Base-by-base conservation (phyloP, 2,329 filamentous ascomycete genomes). In the Neophaeococcomyces aloes region DNA sequence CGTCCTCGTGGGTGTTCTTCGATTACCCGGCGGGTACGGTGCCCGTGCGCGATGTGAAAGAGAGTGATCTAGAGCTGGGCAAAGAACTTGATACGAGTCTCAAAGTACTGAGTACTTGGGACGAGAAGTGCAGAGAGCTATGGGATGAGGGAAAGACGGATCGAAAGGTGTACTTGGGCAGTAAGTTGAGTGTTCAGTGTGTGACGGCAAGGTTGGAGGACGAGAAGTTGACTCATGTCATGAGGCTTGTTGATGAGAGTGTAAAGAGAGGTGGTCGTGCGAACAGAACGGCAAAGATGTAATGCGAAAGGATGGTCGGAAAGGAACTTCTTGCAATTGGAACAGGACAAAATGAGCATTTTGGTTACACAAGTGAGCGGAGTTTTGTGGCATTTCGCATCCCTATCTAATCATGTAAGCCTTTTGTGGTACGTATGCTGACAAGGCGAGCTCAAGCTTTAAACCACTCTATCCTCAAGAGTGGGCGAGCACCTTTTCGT, bases 21-120 rank as follows among this genome's bases (percentile, higher is more conserved):
- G 78, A 83, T 56, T 78, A 76, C 53, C 72, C 78, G 0, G 72
- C 77, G 2, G 79, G 73, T 0, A 60, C 58, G 0, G 49, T 81
- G 1, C 78, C 78, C 0, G 69, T 81, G 1, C 61, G 77, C 2
- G 56, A 58, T 1, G 67, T 79, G 39, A 56, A 47, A 0, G 61
- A 67, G 41, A 55, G 53, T 1, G 78, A 81, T 59, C 59, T 78
- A 49, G 56, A 69, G 23, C 54, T 72, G 36, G 57, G 66, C 2
- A 67, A 61, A 14, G 66, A 72, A 35, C 61, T 76, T 27, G 51
- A 56, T 1, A 58, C 51, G 2, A 59, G 51, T 18, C 55, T 56
- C 4, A 48, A 63, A 44, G 52, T 63, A 1, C 45, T 76, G 18
- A 68, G 71, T 7, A 72, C 65, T 38, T 81, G 76, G 77, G 78